Evolutionary conservation across 2,329 filamentous ascomycete species (phyloP).

Genomic region (Alternaria viburni): DNA sequence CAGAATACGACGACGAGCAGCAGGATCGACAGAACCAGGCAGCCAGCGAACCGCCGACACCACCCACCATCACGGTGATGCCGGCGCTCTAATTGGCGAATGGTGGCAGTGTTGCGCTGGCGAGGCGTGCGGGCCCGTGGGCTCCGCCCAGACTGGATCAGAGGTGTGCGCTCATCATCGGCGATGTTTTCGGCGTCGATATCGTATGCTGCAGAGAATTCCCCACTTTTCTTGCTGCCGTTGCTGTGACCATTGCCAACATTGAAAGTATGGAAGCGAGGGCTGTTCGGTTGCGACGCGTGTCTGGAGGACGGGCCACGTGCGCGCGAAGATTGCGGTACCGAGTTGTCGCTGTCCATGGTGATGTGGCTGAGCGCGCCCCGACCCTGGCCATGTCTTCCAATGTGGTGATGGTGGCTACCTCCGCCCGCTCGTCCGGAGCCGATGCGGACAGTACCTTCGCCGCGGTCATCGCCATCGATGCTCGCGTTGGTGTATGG

Average conservation of each 20-base stretch:
- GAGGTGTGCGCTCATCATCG: constrained; percentile 86
- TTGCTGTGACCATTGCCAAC: constrained; percentile 43
- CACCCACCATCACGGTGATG: constrained; percentile 59
- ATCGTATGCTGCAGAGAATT: constrained; percentile 73
- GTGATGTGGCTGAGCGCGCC: constrained; percentile 75
- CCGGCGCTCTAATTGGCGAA: constrained; percentile 76
- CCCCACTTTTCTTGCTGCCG: constrained; percentile 62
- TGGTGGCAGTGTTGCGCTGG: constrained; percentile 61
- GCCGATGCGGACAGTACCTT: constrained; percentile 48
- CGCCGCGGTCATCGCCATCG: constrained; percentile 53
- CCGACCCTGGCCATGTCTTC: constrained; percentile 75
- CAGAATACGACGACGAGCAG: constrained; percentile 82
- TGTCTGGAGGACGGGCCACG: constrained; percentile 65
- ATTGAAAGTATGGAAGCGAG: constrained; percentile 59
- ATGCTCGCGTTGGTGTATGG: constrained; percentile 70
- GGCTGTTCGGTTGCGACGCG: constrained; percentile 72
- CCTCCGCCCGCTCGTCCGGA: constrained; percentile 61
- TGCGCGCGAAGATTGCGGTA: constrained; percentile 73
- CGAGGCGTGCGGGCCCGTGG: constrained; percentile 58
- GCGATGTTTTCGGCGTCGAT: constrained; percentile 80
- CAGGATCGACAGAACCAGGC: constrained; percentile 81
- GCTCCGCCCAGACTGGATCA: constrained; percentile 71
- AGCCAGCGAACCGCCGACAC: constrained; percentile 82
- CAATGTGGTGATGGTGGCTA: constrained; percentile 80
- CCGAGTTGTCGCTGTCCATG: constrained; percentile 62